These are phyloP conservation scores for Thermothielavioides terrestris DNA, from an alignment of 495 filamentous ascomycete genomes.

Conservation along the genomic window DNA sequence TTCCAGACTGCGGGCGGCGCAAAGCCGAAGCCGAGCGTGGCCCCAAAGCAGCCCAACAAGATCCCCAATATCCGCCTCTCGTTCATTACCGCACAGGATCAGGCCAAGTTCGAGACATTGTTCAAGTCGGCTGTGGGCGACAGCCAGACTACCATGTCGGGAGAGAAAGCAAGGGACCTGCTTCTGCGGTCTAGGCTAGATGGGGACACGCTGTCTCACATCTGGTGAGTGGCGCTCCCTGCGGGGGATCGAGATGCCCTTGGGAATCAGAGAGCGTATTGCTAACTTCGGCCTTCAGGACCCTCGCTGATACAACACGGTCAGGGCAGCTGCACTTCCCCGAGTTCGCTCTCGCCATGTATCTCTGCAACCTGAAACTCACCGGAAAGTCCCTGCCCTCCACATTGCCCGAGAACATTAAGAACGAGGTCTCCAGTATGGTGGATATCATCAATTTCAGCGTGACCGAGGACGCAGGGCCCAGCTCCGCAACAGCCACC, in stretches of 20 bases:
- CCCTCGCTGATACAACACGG: conserved; percentile 93
- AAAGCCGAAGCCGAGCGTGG: conserved; percentile 40
- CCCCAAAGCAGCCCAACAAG: conserved; percentile 44
- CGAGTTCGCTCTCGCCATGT: conserved; percentile 97
- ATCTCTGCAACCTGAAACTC: conserved; percentile 89
- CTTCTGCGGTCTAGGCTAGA: conserved; percentile 78
- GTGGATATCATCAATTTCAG: conserved; percentile 98
- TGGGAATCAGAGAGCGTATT: neutral
- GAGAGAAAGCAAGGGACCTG: conserved; percentile 83
- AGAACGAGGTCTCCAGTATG: conserved; percentile 98
- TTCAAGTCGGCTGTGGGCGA: conserved; percentile 94
- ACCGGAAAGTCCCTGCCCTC: conserved; percentile 74
- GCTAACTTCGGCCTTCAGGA: conserved; percentile 45
- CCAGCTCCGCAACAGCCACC: conserved; percentile 37
- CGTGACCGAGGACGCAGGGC: conserved; percentile 61
- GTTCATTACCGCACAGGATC: conserved; percentile 91
- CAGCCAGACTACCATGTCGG: conserved; percentile 72
- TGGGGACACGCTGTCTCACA: conserved; percentile 72
- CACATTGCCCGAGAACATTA: conserved; percentile 70
- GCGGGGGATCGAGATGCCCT: neutral
- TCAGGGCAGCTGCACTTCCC: conserved; percentile 95
- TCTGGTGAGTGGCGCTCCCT: conserved; percentile 56
- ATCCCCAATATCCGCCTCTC: conserved; percentile 95
- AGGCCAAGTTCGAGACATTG: conserved; percentile 95
- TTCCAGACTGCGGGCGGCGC: conserved; percentile 56